These are phyloP conservation scores for Monilinia aucupariae DNA, from an alignment of 2,329 filamentous ascomycete species.

Conservation along the genomic window DNA sequence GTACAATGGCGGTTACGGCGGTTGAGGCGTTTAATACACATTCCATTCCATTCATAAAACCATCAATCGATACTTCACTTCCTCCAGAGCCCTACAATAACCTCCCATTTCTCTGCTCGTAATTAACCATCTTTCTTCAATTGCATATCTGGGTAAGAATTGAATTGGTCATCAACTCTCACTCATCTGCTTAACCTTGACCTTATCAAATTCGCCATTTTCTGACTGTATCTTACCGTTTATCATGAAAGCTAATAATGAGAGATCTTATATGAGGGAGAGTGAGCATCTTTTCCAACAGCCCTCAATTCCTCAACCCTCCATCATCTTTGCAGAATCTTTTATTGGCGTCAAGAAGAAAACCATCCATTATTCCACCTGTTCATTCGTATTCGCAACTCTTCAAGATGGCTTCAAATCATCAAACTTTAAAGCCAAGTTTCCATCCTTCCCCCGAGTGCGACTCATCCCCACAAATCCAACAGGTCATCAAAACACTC, in stretches of 20 bases:
- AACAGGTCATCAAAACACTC: conserved; percentile 41
- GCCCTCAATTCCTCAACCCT: too few species aligned
- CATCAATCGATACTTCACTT: too few species aligned
- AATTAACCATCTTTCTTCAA: too few species aligned
- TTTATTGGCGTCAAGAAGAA: not conserved
- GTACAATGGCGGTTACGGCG: not conserved
- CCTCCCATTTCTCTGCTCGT: too few species aligned
- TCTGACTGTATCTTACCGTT: too few species aligned
- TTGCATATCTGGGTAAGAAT: not conserved
- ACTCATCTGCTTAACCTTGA: not conserved
- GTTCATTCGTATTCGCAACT: too few species aligned
- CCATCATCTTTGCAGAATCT: not conserved
- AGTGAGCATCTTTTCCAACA: not conserved
- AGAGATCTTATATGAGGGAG: not conserved
- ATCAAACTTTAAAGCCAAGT: conserved; percentile 24
- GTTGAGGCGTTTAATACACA: too few species aligned
- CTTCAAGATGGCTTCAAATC: conserved; percentile 9
- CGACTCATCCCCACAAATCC: conserved; percentile 35
- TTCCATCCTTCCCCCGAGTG: conserved; percentile 27
- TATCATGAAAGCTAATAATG: not conserved
- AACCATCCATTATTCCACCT: not conserved
- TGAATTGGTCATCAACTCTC: not conserved
- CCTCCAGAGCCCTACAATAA: too few species aligned
- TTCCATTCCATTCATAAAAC: too few species aligned
- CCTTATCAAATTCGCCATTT: not conserved